Base-by-base conservation (phyloP, 2,329 filamentous ascomycete genomes). In the Botrytis byssoidea region DNA sequence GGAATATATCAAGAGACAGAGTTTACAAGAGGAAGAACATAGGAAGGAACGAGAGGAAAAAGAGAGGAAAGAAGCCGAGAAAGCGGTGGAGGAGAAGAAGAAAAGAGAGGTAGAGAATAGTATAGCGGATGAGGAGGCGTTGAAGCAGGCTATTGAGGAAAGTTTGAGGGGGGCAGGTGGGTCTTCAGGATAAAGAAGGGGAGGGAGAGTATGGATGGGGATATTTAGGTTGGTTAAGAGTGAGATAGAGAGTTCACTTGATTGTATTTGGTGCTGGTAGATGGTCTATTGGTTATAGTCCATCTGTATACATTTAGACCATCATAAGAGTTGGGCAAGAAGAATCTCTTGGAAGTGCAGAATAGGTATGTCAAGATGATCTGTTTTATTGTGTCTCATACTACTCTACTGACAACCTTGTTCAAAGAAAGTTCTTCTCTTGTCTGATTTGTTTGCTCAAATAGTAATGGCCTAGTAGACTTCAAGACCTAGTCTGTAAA, bases 1-100 rank as follows among this genome's bases (percentile, higher is more conserved):
- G 80, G 91, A 94, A 78, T 94, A 93, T 81, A 87, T 94, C 59
- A 92, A 91, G 85, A 92, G 90, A 83, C 91, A 94, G 83, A 94
- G 91, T 81, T 80, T 93, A 60, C 86, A 88, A 0, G 93, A 95
- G 82, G 90, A 90, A 76, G 85, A 90, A 80, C 82, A 85, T 76
- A 77, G 61, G 70, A 60, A 74, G 63, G 61, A 64, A 60, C 61
- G 73, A 4, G 66, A 72, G 48, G 74, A 72, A n/a, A 73, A 74
- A 48, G 71, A 68, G 25, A 29, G 51, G 6, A 57, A 32, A 57
- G 51, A 57, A 29, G 51, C n/a, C 35, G 40, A 40, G 37, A 35
- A 42, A 44, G 64, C 63, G 7, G 64, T 71, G 35, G 75, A 66
- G 32, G 55, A 72, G 22, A 72, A 72, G n/a, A 66, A 37, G 10